Base-by-base conservation (phyloP, 2,329 filamentous ascomycete species). In the Calonectria fujianensis region DNA sequence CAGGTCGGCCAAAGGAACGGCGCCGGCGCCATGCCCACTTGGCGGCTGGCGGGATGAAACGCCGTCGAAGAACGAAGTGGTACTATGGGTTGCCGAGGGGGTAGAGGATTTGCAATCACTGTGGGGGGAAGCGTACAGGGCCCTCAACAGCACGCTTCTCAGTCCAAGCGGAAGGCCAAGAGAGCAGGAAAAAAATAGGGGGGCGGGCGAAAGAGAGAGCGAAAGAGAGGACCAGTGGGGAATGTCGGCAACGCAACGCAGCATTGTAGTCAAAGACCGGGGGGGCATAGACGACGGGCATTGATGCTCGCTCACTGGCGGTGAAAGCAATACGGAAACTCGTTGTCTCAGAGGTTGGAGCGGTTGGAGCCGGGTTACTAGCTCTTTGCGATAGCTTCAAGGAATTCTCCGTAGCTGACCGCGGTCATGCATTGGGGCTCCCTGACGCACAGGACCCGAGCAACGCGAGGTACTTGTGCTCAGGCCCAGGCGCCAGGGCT, bases 1-100 rank as follows among this genome's bases (percentile, higher is more conserved):
- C 24, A 64, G 59, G 68, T 61, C 59, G 69, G 67, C 41, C 45
- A 41, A 24, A 27, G 41, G 76, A 70, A 69, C 74, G 76, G 74
- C 54, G 79, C 52, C 69, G 35, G 27, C 75, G 75, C 76, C 52
- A 73, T 71, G 75, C 73, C 76, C 78, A 78, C 78, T 75, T 78
- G 73, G 77, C 69, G 70, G 72, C 63, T 51, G 64, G 74, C 71
- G 70, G 70, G 67, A 76, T 76, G 57, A 77, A 77, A 74, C 77
- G 74, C 76, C 76, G 75, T 77, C 75, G 69, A 74, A 27, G 39
- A 65, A 72, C 61, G 57, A 66, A 72, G 78, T 80, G 54, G 75
- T 72, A 75, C 74, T 67, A 78, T 74, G 70, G 70, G 73, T 72
- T 78, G 72, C 73, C 68, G 72, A 45, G 64, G 74, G 73, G 74